phyloP scores from a whole-genome alignment of 2,329 filamentous ascomycete genomes.

The Fusarium sp. region DNA sequence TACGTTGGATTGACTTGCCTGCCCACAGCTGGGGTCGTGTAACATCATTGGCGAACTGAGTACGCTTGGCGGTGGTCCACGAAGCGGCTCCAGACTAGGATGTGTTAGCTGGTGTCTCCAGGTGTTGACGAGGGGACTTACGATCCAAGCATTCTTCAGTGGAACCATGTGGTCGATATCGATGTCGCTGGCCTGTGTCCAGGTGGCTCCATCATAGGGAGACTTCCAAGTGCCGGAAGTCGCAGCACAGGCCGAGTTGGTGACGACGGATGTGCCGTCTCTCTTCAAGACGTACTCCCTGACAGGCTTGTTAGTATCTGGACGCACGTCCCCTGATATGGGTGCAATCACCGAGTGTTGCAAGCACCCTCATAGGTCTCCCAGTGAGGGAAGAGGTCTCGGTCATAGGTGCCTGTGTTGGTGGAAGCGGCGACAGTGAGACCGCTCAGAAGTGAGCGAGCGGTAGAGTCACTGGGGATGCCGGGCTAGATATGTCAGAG shows the following conservation, averaged over 20 bases:
- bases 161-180: conserved; percentile 89
- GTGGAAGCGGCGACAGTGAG: conserved; percentile 66
- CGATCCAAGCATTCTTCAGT: conserved; percentile 80
- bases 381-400: conserved; percentile 77
- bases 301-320: conserved; percentile 1
- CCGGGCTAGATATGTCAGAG: conserved; percentile 53
- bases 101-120: conserved; percentile 6
- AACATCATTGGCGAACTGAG: conserved; percentile 80
- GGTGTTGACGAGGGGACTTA: conserved; percentile 45
- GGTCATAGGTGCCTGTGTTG: conserved; percentile 66
- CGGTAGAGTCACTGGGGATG: conserved; percentile 66
- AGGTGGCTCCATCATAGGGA: conserved; percentile 77
- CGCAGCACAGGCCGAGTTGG: conserved; percentile 66
- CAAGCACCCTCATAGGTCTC: conserved; percentile 70
- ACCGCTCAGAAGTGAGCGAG: conserved; percentile 63
- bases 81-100: conserved; percentile 70
- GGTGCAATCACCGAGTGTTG: conserved; percentile 65
- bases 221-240: conserved; percentile 74
- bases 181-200: conserved; percentile 72
- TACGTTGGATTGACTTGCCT: background rate
- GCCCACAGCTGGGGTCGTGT: conserved; percentile 78
- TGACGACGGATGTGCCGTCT: conserved; percentile 72
- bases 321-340: background rate
- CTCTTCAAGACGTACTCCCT: conserved; percentile 48
- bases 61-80: conserved; percentile 74